Conservation (phyloP, 2,329 filamentous ascomycete species). For the Penicillium sp. region DNA sequence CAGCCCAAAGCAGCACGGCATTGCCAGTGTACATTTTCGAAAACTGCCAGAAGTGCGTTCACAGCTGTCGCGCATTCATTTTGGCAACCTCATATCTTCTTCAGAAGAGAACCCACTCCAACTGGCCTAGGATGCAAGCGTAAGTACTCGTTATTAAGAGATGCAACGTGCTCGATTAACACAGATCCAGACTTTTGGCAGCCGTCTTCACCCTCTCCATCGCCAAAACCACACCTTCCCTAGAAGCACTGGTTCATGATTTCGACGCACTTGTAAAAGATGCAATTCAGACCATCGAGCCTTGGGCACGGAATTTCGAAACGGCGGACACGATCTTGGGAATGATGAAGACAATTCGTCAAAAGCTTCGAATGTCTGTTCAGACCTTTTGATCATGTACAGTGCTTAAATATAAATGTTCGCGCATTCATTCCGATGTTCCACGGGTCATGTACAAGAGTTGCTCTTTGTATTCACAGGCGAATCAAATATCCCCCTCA, state of each 20-base stretch:
- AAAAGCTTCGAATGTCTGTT: constrained; percentile 12
- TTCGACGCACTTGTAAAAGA: constrained; percentile 15
- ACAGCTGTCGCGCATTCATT: constrained; percentile 19
- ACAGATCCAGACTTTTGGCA: constrained; percentile 12
- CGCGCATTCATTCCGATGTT: no score
- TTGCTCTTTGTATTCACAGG: no score
- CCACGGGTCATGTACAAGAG: no score
- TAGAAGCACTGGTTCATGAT: constrained; percentile 15
- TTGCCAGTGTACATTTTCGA: constrained; percentile 11
- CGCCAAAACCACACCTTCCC: constrained; percentile 16
- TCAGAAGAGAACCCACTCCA: constrained; percentile 13
- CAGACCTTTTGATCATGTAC: neutral
- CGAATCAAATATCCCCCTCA: neutral
- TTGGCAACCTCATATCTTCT: constrained; percentile 11
- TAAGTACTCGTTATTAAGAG: neutral
- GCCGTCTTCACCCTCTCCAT: constrained; percentile 20
- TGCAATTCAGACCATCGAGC: constrained; percentile 14
- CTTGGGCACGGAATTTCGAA: constrained; percentile 15
- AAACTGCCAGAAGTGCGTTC: constrained; percentile 18
- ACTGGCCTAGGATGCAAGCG: constrained; percentile 19
- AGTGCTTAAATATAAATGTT: no score
- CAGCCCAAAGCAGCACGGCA: constrained; percentile 8
- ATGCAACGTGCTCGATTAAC: neutral
- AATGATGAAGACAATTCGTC: constrained; percentile 19
- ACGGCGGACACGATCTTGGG: constrained; percentile 15